Percentiles rank a stretch among this genome's conserved stretches.
phyloP scores from a whole-genome alignment of 2,329 filamentous ascomycete genomes.

The Ophioceras dolichostomum region DNA sequence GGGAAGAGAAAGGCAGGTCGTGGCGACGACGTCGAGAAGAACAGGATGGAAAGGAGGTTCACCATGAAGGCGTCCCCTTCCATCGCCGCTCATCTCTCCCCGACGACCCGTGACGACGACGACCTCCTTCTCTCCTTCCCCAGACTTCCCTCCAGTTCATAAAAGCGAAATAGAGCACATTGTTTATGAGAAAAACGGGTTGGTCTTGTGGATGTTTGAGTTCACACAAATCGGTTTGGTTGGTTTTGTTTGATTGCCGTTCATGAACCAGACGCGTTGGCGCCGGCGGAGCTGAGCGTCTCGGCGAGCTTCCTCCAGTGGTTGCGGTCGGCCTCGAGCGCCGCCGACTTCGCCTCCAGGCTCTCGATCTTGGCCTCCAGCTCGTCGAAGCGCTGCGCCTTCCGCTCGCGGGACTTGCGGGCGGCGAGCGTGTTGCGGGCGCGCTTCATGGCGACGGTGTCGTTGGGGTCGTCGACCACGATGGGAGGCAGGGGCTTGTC shows the following conservation, averaged over 20 bases:
- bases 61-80: too few relatives aligned
- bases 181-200: too few relatives aligned
- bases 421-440: constrained; percentile 88
- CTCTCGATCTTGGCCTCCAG: constrained; percentile 58
- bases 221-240: too few relatives aligned
- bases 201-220: too few relatives aligned
- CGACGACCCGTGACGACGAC: too few relatives aligned
- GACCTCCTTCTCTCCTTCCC: too few relatives aligned
- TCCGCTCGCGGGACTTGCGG: constrained; percentile 82
- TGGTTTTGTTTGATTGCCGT: too few relatives aligned
- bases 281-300: constrained; percentile 14
- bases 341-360: constrained; percentile 17
- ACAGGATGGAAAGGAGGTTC: too few relatives aligned
- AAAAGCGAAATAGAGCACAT: neutral
- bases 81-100: too few relatives aligned
- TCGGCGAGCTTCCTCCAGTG: constrained; percentile 48
- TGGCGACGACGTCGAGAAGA: neutral
- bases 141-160: constrained; percentile 1
- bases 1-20: neutral
- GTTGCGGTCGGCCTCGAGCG: constrained; percentile 54
- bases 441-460: constrained; percentile 78
- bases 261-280: constrained; percentile 13
- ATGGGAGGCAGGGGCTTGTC: constrained; percentile 75
- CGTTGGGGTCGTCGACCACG: constrained; percentile 58
- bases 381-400: constrained; percentile 62